Evolutionary conservation across 495 filamentous ascomycete species (phyloP).

Genomic region (Talaromyces nanjingensis): DNA sequence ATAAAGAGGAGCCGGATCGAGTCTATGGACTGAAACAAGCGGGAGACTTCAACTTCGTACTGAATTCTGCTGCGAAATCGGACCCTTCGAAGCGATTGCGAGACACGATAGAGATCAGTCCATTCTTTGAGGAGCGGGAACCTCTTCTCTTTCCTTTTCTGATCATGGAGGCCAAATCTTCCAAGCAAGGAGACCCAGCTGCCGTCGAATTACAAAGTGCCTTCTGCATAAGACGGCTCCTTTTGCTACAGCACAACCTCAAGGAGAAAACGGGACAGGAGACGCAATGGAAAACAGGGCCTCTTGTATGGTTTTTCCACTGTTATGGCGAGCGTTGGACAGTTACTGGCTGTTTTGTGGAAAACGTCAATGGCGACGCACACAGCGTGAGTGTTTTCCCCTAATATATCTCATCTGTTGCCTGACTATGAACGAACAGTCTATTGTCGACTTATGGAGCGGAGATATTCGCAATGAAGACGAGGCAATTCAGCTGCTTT

Average conservation of each 20-base stretch:
- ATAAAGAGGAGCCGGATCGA: slow-evolving; percentile 10
- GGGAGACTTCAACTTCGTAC: slow-evolving; percentile 6
- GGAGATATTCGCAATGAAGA: slow-evolving; percentile 16
- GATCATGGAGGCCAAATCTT: slow-evolving; percentile 16
- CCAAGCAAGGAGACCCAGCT: slow-evolving; percentile 2
- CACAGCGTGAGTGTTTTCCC: background rate
- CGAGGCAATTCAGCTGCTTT: slow-evolving; percentile 21
- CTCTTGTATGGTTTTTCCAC: slow-evolving; percentile 19
- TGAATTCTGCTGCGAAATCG: slow-evolving; percentile 2
- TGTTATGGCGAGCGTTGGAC: slow-evolving; percentile 16
- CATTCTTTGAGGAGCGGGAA: slow-evolving; percentile 6
- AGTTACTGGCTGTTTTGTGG: slow-evolving; percentile 9
- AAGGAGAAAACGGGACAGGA: background rate
- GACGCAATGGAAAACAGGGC: slow-evolving; percentile 2
- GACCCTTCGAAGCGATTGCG: background rate
- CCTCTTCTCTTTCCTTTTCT: slow-evolving; percentile 17
- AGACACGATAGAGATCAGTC: slow-evolving; percentile 5
- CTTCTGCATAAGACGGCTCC: slow-evolving; percentile 14
- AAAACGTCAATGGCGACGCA: slow-evolving; percentile 2
- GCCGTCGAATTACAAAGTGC: slow-evolving; percentile 15
- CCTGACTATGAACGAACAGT: background rate
- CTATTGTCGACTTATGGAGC: slow-evolving; percentile 18
- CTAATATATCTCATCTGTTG: background rate
- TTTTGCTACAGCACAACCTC: slow-evolving; percentile 13
- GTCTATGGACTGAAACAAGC: slow-evolving; percentile 14